These are phyloP conservation scores for Mortierella sp. DNA, from an alignment of 371 early-diverging fungal genomes.

Conservation along the genomic window DNA sequence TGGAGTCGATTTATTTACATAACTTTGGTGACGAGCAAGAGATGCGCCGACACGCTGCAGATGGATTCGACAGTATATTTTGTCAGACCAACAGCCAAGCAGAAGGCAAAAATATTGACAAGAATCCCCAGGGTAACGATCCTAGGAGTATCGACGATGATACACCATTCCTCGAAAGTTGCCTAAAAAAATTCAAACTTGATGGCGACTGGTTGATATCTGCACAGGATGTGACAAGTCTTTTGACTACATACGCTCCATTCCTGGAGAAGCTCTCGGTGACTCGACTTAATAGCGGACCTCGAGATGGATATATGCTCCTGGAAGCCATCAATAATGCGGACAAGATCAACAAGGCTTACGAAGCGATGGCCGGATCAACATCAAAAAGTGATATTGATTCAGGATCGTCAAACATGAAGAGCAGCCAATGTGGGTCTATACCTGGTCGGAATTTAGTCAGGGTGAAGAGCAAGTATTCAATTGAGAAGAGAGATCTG, in stretches of 20 bases:
- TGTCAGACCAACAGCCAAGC: not conserved
- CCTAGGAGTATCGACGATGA: not conserved
- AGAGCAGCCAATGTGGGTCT: too few species aligned
- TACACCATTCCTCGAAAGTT: not conserved
- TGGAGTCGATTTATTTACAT: not conserved
- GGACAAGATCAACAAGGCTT: conserved; percentile 11
- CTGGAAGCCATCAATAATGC: not conserved
- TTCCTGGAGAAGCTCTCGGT: too few species aligned
- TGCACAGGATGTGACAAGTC: too few species aligned
- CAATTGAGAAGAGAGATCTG: too few species aligned
- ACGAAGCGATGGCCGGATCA: not conserved
- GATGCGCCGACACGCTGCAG: not conserved
- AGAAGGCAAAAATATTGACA: too few species aligned
- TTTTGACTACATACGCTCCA: too few species aligned
- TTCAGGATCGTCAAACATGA: not conserved
- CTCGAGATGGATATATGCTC: not conserved
- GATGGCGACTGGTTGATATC: too few species aligned
- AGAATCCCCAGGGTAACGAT: not conserved
- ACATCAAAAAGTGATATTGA: not conserved
- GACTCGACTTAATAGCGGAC: not conserved
- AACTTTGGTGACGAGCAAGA: not conserved
- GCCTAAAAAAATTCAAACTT: too few species aligned
- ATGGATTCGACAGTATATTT: too few species aligned
- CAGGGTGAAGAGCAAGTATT: too few species aligned
- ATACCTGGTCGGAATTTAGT: too few species aligned